phyloP scores from a whole-genome alignment of 1,139 yeast genomes.

The Yamadazyma triangularis region DNA sequence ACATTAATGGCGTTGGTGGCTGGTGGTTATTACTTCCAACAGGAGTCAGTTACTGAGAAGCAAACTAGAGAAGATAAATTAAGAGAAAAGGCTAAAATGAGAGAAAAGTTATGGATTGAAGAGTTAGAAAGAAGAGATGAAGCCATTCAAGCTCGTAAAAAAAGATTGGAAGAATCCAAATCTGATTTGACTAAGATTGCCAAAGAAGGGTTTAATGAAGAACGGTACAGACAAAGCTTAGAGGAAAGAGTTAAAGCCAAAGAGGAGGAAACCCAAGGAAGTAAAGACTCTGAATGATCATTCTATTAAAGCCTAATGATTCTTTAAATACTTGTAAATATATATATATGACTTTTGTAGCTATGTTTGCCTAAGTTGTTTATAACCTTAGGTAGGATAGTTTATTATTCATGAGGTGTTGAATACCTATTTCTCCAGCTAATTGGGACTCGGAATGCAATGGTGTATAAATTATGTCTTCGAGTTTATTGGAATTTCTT shows the following conservation, averaged over 20 bases:
- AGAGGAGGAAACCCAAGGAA: too few species aligned
- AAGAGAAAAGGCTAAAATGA: slow-evolving; percentile 71
- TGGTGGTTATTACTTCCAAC: slow-evolving; percentile 67
- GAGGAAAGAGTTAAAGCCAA: slow-evolving; percentile 3
- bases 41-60: slow-evolving; percentile 33
- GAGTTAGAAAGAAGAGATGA: slow-evolving; percentile 82
- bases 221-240: slow-evolving; percentile 10
- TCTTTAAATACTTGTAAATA: neutral
- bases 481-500: neutral
- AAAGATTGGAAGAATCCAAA: slow-evolving; percentile 35
- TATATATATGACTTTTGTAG: neutral
- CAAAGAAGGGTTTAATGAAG: slow-evolving; percentile 34
- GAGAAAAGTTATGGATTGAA: slow-evolving; percentile 87
- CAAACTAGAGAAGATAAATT: slow-evolving; percentile 56
- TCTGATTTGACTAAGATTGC: slow-evolving; percentile 38
- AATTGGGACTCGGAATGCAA: neutral
- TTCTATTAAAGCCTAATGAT: neutral
- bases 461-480: neutral
- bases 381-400: too few species aligned
- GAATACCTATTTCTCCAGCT: neutral
- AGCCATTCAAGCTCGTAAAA: slow-evolving; percentile 62
- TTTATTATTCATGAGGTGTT: too few species aligned
- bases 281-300: neutral
- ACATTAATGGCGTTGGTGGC: slow-evolving; percentile 77
- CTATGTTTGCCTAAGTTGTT: too few species aligned